Conservation (phyloP, 805 yeast species). For the Pichia rugopelliculosa region DNA sequence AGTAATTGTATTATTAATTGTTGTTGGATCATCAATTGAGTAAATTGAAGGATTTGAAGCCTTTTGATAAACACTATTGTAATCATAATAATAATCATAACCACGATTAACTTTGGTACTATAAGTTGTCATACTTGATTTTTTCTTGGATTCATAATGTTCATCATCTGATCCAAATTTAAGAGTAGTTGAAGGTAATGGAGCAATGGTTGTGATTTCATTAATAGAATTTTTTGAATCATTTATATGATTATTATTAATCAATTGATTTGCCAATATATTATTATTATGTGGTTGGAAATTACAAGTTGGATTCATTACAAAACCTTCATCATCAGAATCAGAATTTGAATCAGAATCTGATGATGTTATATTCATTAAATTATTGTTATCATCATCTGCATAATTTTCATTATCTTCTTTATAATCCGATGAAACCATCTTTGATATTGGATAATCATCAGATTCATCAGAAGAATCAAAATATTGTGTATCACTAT, state of each 20-base stretch:
- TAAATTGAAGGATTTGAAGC: constrained; percentile 37
- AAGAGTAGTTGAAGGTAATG: constrained; percentile 79
- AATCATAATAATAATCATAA: constrained; percentile 71
- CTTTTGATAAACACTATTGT: constrained; percentile 64
- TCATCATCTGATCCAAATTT: constrained; percentile 63
- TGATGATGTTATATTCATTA: not conserved
- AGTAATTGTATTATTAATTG: constrained; percentile 4
- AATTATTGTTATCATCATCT: constrained; percentile 4
- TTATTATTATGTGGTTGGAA: not conserved
- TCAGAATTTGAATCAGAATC: constrained; percentile 19
- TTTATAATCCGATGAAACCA: constrained; percentile 10
- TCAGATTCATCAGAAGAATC: constrained; percentile 22
- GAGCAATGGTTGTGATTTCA: constrained; percentile 52
- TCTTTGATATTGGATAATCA: constrained; percentile 13
- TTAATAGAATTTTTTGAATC: not conserved
- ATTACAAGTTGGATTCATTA: constrained; percentile 15
- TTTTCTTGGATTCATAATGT: constrained; percentile 32
- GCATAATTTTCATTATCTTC: constrained; percentile 13
- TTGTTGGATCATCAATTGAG: constrained; percentile 8
- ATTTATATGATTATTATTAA: not conserved
- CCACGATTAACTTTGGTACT: constrained; percentile 68
- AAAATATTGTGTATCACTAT: constrained; percentile 1
- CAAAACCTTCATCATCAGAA: constrained; percentile 22
- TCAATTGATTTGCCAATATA: not conserved
- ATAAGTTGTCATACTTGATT: constrained; percentile 38